These are phyloP conservation scores for Triticum monococcum DNA, from an alignment of 176 grass and related monocot genomes.

Conservation along the genomic window DNA sequence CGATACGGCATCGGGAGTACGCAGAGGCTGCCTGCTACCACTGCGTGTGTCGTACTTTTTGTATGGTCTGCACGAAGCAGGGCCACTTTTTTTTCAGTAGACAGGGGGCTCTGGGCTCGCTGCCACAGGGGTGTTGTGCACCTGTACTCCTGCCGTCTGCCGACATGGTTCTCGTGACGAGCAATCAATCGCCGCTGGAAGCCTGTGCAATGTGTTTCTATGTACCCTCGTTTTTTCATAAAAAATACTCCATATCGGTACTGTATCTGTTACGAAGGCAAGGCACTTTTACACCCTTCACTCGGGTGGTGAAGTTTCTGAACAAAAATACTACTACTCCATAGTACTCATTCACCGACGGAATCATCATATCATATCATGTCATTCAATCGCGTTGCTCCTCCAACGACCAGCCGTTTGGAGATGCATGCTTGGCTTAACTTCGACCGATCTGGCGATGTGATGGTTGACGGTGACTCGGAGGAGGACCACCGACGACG, in stretches of 20 bases:
- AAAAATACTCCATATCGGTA: background rate
- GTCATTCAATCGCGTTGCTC: background rate
- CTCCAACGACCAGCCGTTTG: background rate
- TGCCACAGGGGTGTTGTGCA: background rate
- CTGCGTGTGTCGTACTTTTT: background rate
- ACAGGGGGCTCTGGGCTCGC: background rate
- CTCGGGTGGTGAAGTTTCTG: background rate
- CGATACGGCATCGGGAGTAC: constrained; percentile 22
- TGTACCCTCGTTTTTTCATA: background rate
- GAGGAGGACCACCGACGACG: constrained; percentile 40
- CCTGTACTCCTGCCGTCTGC: background rate
- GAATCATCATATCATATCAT: background rate
- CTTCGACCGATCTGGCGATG: constrained; percentile 15
- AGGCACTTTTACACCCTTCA: background rate
- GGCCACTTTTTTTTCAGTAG: background rate
- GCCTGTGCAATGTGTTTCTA: background rate
- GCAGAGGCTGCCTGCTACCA: background rate
- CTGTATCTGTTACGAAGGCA: too few relatives aligned
- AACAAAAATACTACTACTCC: background rate
- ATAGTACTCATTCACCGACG: background rate
- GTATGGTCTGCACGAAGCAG: background rate
- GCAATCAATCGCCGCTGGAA: constrained; percentile 4
- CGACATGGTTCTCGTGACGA: constrained; percentile 44
- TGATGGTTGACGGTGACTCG: background rate
- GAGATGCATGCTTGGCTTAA: background rate